Percentiles rank a stretch among this genome's conserved stretches.
Evolutionary conservation across 2,329 filamentous ascomycete genomes (phyloP).

Genomic region (Periconia sp.): DNA sequence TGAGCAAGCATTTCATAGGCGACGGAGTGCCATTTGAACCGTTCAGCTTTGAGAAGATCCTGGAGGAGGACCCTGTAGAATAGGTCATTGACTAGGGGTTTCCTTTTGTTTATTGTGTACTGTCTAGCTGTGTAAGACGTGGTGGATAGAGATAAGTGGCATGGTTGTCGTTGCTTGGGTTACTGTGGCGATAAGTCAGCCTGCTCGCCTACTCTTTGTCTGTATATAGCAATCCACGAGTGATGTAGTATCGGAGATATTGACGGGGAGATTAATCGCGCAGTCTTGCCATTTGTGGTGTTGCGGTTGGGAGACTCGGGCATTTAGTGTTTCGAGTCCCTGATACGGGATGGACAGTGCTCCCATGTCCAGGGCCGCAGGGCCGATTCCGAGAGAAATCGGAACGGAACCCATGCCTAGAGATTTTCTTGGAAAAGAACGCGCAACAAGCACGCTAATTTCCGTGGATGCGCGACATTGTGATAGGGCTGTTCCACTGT

Average conservation of each 20-base stretch:
- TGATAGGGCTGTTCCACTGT: too few species aligned
- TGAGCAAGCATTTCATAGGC: slow-evolving; percentile 96
- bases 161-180: not conserved
- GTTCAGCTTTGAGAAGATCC: slow-evolving; percentile 82
- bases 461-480: too few species aligned
- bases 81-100: slow-evolving; percentile 1
- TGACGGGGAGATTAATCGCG: not conserved
- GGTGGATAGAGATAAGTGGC: not conserved
- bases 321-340: not conserved
- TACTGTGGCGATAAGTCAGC: slow-evolving; percentile 10
- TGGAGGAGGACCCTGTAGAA: slow-evolving; percentile 74
- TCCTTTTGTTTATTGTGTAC: slow-evolving; percentile 10
- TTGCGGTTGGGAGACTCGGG: not conserved
- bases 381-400: too few species aligned
- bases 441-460: too few species aligned
- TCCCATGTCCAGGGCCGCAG: not conserved
- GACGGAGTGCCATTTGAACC: slow-evolving; percentile 84
- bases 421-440: too few species aligned
- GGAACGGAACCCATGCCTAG: too few species aligned
- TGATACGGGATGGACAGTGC: slow-evolving; percentile 7
- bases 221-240: slow-evolving; percentile 28
- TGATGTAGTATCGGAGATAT: slow-evolving; percentile 4
- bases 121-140: slow-evolving; percentile 12
- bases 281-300: not conserved
- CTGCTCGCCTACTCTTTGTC: slow-evolving; percentile 4